Base-by-base conservation (phyloP, 1,284 basidiomycete genomes). In the Moesziomyces aphidis region DNA sequence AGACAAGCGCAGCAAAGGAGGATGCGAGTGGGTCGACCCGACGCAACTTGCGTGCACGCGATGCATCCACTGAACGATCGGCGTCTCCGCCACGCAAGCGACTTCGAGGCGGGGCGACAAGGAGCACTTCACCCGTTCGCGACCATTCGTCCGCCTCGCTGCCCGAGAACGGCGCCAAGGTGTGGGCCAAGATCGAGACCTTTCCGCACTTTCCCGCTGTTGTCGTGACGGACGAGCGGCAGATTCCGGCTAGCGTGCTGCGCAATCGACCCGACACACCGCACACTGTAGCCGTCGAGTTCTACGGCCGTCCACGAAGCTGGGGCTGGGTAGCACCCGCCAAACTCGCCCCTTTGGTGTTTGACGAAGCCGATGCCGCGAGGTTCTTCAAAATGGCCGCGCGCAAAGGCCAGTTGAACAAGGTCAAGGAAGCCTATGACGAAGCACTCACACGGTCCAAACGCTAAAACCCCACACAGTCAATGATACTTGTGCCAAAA, bases 111-210 rank as follows among this genome's bases (percentile, higher is more conserved):
- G 39, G 11, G 5, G 39, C 39, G 39, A 2, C 39, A 15, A 19
- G 39, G 3, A 15, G 39, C 4, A 42, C 19, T 19, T 42, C 39
- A 3, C 39, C 39, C 17, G 6, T 22, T 4, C 31, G 50, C 39
- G 52, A 42, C 26, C 51, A 60, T 11, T 50, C 43, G 19, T 17
- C 36, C 23, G 19, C 21, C 22, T 23, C 46, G 1, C 34, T 43
- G 10, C 61, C 67, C 19, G 45, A 49, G 24, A 43, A 44, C 34
- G 71, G 64, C 21, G 71, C 68, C 5, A 50, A 58, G 43, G 73
- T 75, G 6, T 75, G 73, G 73, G 73, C 73, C 26, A 75, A 75
- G 42, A 42, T 75, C 22, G 68, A 71, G 21, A 63, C 56, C 0
- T 62, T 51, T 28, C 68, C 73, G 1, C 53, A 63, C 50, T 68